Evolutionary conservation across 352 stramenopile genomes (phyloP).

Genomic region (Phytophthora colocasiae): DNA sequence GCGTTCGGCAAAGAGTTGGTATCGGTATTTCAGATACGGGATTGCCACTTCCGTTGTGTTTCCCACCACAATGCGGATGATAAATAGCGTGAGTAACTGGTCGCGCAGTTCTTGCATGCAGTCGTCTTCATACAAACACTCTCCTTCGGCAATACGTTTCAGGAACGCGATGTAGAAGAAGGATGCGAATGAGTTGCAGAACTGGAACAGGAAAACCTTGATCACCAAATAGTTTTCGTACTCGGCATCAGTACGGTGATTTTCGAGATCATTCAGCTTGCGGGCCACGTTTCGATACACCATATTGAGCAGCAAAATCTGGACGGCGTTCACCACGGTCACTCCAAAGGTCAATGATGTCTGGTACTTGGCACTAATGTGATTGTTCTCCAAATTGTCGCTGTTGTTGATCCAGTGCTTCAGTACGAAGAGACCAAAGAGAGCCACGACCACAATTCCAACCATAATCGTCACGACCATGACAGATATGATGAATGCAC

Average conservation of each 20-base stretch:
- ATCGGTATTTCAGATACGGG: slow-evolving; percentile 84
- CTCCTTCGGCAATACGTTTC: slow-evolving; percentile 58
- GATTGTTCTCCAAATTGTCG: slow-evolving; percentile 35
- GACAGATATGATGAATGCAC: slow-evolving; percentile 62
- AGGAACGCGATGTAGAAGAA: slow-evolving; percentile 96
- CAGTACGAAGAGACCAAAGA: slow-evolving; percentile 74
- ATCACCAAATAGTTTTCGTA: slow-evolving; percentile 95
- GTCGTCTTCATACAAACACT: slow-evolving; percentile 84
- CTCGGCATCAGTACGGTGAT: slow-evolving; percentile 90
- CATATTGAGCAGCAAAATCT: slow-evolving; percentile 95
- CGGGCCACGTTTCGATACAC: slow-evolving; percentile 92
- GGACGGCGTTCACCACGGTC: slow-evolving; percentile 82
- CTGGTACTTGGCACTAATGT: slow-evolving; percentile 52
- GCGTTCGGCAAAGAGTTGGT: slow-evolving; percentile 64
- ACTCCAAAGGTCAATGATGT: slow-evolving; percentile 51
- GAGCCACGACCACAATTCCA: slow-evolving; percentile 68
- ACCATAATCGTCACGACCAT: slow-evolving; percentile 82
- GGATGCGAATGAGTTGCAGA: slow-evolving; percentile 97
- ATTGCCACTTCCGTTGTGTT: slow-evolving; percentile 91
- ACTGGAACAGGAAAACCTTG: slow-evolving; percentile 99
- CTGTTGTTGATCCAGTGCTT: slow-evolving; percentile 79
- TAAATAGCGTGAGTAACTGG: slow-evolving; percentile 92
- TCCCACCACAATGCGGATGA: slow-evolving; percentile 93
- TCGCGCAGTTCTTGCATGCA: slow-evolving; percentile 92
- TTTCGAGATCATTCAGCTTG: slow-evolving; percentile 95